Evolutionary conservation across 2,329 filamentous ascomycete species (phyloP), one percentile per base, ranked within the genome.

Genomic region (Penicillium hesseltinei): DNA sequence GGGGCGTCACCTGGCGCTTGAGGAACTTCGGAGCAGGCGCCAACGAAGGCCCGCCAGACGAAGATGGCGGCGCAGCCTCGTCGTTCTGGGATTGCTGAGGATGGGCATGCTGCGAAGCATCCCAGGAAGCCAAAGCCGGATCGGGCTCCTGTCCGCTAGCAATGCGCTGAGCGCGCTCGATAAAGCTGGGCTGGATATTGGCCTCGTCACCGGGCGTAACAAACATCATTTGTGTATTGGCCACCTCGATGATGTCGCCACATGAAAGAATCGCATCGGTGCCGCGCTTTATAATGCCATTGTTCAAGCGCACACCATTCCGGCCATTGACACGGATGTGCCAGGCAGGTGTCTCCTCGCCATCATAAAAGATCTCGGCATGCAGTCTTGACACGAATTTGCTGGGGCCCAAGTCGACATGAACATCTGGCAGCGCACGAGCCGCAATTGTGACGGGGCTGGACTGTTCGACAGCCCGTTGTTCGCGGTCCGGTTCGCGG

Each of bases 201-300:
- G 92, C 81, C 25, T 85, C 84, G 55, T 90, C 88, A 25, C 85
- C 86, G 0, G 94, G 93, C n/a, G 96, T 84, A 47, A 97, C 91
- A 75, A 99, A 99, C 81, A 97, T 93, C 94, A 99, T 99, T 78
- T 99, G 93, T 1, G 94, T 90, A 52, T 90, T 90, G 66, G 89
- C 89, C 69, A 97, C 90, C 70, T 96, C 92, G 57, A 99, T 88
- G 43, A 97, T 91, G 71, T 93, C 88, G 57, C 94, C 94, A 67
- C 92, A 96, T 42, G 86, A 85, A 27, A 99, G 82, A 31, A 84
- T 78, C 35, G 85, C 83, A 36, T 85, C 82, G 39, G 82, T 78
- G 13, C 88, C 88, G 51, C 87, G 82, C 68, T 89, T 89, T 55
- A 95, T 77, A 21, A 84, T 79, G 50, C 78, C 77, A 59, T 91